phyloP scores from a whole-genome alignment of 2,329 filamentous ascomycete genomes.

The Chaetomium globosum region DNA sequence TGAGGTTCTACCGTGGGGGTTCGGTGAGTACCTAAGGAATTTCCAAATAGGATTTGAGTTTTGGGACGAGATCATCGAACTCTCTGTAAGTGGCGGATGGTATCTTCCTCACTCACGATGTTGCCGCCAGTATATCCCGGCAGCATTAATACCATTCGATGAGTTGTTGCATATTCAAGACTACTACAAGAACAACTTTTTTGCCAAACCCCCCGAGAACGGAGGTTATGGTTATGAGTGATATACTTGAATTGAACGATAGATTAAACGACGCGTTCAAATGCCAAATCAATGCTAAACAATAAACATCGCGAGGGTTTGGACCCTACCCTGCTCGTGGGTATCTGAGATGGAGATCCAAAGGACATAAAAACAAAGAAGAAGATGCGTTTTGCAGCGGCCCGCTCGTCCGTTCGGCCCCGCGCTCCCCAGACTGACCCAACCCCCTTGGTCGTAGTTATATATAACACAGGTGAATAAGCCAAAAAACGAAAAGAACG shows the following conservation, averaged over 20 bases:
- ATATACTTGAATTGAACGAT: constrained; percentile 12
- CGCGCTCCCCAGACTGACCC: background rate
- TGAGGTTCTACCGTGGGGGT: no score
- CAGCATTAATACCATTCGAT: no score
- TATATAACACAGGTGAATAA: constrained; percentile 7
- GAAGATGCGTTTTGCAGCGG: constrained; percentile 9
- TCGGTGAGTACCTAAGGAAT: no score
- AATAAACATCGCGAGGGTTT: background rate
- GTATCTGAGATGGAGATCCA: constrained; percentile 14
- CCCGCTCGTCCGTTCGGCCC: background rate
- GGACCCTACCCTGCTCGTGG: constrained; percentile 17
- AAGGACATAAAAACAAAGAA: background rate
- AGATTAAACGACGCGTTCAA: background rate
- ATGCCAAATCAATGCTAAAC: constrained; percentile 9
- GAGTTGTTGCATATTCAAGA: no score
- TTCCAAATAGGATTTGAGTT: no score
- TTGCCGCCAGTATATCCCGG: background rate
- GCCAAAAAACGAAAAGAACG: background rate
- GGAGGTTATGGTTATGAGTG: constrained; percentile 33
- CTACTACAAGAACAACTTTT: background rate
- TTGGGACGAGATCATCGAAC: no score
- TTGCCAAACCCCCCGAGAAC: constrained; percentile 21
- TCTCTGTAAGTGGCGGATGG: no score
- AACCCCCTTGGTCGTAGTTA: background rate
- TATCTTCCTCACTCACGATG: background rate